Base-by-base conservation (phyloP, 495 filamentous ascomycete genomes). In the Hypoxylon intermedium region DNA sequence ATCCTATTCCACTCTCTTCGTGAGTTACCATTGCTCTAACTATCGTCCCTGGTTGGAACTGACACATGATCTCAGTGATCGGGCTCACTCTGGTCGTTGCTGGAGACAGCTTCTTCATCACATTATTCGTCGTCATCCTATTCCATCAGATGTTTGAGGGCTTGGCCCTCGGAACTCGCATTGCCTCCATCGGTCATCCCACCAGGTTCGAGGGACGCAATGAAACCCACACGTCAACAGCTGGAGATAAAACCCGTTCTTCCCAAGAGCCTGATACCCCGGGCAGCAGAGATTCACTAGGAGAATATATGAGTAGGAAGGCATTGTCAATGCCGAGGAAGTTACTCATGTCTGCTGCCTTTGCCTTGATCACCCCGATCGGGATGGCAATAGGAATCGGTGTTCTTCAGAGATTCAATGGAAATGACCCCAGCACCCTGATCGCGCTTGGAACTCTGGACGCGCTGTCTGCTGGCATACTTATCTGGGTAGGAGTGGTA, bases 91-190 rank as follows among this genome's bases (percentile, higher is more conserved):
- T 86, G 1, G 81, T 83, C 15, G 82, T 87, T 6, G 75, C 82
- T 1, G 80, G 75, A 19, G 82, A 86, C 69, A 76, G 72, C 23
- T 78, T 75, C 64, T 86, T 86, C 74, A 68, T 74, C 37, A 81
- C 79, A 6, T 79, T 87, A 24, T 79, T 84, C 54, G 67, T 79
- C 30, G 85, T 85, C 34, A 83, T 87, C 44, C 62, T 85, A 44
- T 86, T 87, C 72, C 84, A 85, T 59, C 84, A 93, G 67, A 87
- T 88, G 67, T 92, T 93, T 49, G 89, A 93, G 75, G 89, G 90
- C 15, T 79, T 92, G 49, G 89, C 89, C 15, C 82, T 92, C 7
- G 88, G 89, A 12, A 83, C 88, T 4, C 84, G 87, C 24, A 91
- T 91, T 55, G 85, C 88, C 5, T 80, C 82, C 0, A 76, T 90